Evolutionary conservation across 2,329 filamentous ascomycete genomes (phyloP).

Genomic region (Xylariaceae sp.): DNA sequence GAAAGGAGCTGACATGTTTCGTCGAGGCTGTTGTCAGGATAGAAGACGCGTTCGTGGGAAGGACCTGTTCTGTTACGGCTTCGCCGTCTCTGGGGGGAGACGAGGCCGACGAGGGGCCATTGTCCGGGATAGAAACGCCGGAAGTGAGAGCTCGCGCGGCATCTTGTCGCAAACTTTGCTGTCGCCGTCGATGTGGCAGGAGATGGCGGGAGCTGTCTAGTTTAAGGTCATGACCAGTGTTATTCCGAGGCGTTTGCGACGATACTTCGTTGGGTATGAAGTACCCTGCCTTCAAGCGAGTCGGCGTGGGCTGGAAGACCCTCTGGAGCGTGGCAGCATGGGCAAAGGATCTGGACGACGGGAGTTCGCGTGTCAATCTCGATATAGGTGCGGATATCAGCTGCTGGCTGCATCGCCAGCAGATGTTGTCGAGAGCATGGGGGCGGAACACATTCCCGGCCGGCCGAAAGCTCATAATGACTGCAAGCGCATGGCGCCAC

Average conservation of each 20-base stretch:
- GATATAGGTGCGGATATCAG: background rate
- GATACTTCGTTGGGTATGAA: conserved; percentile 31
- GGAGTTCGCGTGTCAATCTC: background rate
- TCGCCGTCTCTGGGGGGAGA: background rate
- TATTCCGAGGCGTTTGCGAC: conserved; percentile 4
- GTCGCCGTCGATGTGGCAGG: conserved; percentile 10
- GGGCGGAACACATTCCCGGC: conserved; percentile 29
- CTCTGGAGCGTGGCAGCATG: conserved; percentile 18
- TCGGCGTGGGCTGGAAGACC: conserved; percentile 13
- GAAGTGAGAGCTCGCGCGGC: background rate
- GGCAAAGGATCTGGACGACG: conserved; percentile 21
- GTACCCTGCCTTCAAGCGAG: conserved; percentile 30
- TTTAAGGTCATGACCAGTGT: conserved; percentile 4
- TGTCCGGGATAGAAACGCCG: background rate
- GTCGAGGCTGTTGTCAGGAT: conserved; percentile 51
- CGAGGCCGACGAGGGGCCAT: background rate
- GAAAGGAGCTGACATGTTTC: conserved; percentile 47
- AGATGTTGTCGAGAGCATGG: conserved; percentile 27
- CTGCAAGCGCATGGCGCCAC: conserved; percentile 29
- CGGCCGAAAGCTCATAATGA: conserved; percentile 35
- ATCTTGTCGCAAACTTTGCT: conserved; percentile 10
- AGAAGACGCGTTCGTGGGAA: conserved; percentile 52
- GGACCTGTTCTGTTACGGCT: conserved; percentile 25
- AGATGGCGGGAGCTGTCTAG: conserved; percentile 1
- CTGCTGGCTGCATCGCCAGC: conserved; percentile 31